phyloP scores from a whole-genome alignment of 2,329 filamentous ascomycete genomes.

The Lecanoromycetidae sp. region DNA sequence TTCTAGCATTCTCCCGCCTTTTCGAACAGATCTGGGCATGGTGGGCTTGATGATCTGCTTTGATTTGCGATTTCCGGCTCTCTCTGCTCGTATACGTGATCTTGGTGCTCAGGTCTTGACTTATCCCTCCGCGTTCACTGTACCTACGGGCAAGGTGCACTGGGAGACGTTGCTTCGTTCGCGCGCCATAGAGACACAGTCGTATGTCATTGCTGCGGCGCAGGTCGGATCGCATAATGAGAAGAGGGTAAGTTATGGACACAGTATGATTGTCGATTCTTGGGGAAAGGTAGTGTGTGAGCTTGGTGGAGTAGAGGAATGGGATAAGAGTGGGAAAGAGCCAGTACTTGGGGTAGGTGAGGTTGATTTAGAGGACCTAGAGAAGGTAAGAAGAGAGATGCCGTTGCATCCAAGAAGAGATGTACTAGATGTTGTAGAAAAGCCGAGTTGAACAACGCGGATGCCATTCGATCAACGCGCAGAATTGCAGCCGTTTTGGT shows the following conservation, averaged over 20 bases:
- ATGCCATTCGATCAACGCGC: not conserved
- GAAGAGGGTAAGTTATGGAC: constrained; percentile 70
- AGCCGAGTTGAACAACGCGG: not conserved
- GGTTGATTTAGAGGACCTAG: constrained; percentile 41
- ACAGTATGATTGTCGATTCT: constrained; percentile 73
- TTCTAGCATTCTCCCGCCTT: constrained; percentile 51
- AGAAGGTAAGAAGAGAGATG: constrained; percentile 44
- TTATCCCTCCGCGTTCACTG: constrained; percentile 83
- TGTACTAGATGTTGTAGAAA: constrained; percentile 10
- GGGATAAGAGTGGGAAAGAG: constrained; percentile 24
- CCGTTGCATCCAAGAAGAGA: constrained; percentile 32
- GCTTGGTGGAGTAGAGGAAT: constrained; percentile 35
- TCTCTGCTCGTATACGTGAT: constrained; percentile 52
- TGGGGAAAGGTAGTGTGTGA: constrained; percentile 68
- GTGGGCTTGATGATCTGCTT: constrained; percentile 81
- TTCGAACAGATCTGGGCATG: constrained; percentile 59
- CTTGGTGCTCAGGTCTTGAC: constrained; percentile 63
- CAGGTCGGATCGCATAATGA: constrained; percentile 66
- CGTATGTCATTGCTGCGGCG: constrained; percentile 75
- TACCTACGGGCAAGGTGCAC: constrained; percentile 72
- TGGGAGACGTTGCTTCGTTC: constrained; percentile 71
- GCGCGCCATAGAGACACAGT: constrained; percentile 78
- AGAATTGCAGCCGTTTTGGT: too few species aligned
- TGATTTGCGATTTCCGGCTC: constrained; percentile 74
- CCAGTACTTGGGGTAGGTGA: constrained; percentile 40